Evolutionary conservation across 768 basidiomycete species (phyloP), one percentile per base, ranked within the genome.

Genomic region (Cantharellus cinnabarinus): DNA sequence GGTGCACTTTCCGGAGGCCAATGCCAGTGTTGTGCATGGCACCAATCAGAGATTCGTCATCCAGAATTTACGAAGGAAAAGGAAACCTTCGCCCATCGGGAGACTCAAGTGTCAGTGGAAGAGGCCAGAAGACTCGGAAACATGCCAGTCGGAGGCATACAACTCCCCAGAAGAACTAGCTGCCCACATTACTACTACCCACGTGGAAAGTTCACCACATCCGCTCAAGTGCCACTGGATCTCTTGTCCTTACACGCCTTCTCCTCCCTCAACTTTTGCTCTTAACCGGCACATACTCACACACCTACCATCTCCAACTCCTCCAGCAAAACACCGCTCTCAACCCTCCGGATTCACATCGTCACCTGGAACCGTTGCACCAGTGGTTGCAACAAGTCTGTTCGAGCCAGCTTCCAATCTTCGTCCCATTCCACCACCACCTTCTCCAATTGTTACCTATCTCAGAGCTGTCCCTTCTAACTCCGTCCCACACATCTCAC

Each of bases 21-120:
- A 82, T 64, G 89, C 93, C 1, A 89, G 89, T 81, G 87, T 93
- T 29, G 74, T 87, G 41, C 78, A 75, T 41, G 84, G 81, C 1
- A 77, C 79, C 3, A 54, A 37, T 37, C 83, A 82, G 63, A 76
- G 79, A 58, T 99, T 94, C 66, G 76, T 99, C 42, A 89, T 99
- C 54, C 82, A 83, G 42, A 91, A 91, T 3, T 83, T 97, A 50
- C 79, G 82, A 60, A 71, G 83, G 58, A 74, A 79, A 68, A 79
- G 81, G 59, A 65, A 75, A 0, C 68, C 76, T 61, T 73, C 72
- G 7, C 75, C 72, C 44, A 80, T 85, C 52, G 66, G 67, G 14
- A 76, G 76, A 55, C 87, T 82, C 70, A 79, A 79, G 64, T 93
- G 90, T 67, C 76, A 75, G 38, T 94, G 89, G 90, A 72, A 29